Conservation (phyloP, 495 filamentous ascomycete genomes). For the Xylaria venustula region DNA sequence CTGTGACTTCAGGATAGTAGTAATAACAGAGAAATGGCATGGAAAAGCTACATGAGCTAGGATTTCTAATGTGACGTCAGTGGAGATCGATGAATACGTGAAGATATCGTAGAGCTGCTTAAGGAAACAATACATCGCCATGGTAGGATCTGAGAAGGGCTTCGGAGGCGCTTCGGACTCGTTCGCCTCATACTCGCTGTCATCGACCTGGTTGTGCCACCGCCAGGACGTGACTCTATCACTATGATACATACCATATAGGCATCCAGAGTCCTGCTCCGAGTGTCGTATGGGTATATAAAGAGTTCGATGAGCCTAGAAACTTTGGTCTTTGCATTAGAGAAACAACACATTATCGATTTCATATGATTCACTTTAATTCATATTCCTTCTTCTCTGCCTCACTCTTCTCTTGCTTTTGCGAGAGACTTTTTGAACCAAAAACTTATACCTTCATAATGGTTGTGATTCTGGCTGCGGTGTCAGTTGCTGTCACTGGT, state of each 20-base stretch:
- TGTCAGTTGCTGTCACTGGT: neutral
- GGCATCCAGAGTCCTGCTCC: neutral
- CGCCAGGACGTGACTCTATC: neutral
- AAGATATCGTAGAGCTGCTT: neutral
- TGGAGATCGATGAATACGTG: neutral
- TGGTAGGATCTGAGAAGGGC: neutral
- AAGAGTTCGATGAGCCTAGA: neutral
- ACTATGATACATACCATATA: neutral
- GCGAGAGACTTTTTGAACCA: no score
- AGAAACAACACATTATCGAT: neutral
- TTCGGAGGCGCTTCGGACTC: no score
- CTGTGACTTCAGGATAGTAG: no score
- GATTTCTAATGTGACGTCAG: neutral
- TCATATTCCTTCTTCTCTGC: neutral
- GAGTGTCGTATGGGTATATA: neutral
- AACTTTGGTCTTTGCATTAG: neutral
- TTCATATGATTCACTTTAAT: neutral
- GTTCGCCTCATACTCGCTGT: neutral
- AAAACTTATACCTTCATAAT: neutral
- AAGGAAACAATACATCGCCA: neutral
- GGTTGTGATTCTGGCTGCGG: constrained; percentile 13
- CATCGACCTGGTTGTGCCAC: neutral
- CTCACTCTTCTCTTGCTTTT: neutral
- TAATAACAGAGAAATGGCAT: no score
- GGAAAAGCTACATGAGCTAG: no score